Evolutionary conservation across 768 basidiomycete genomes (phyloP).

Genomic region (Tephrocybe sp.): DNA sequence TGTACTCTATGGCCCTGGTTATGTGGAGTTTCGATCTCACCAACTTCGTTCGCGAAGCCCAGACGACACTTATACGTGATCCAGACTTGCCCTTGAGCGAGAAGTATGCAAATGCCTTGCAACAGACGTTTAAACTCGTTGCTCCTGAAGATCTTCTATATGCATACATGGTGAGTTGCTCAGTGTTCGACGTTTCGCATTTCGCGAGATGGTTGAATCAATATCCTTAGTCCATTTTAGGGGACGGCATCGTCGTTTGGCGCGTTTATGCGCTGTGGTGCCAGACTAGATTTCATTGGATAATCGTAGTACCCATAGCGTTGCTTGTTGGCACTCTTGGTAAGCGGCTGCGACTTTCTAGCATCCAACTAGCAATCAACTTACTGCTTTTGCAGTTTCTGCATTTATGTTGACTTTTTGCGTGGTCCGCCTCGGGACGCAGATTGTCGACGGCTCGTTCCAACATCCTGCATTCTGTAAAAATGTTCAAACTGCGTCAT

Average conservation of each 20-base stretch:
- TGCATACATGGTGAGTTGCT: conserved; percentile 8
- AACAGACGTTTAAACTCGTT: conserved; percentile 2
- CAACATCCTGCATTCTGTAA: conserved; percentile 13
- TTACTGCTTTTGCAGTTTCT: not conserved
- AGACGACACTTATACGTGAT: conserved; percentile 7
- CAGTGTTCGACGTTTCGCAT: not conserved
- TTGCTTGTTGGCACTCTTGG: conserved; percentile 8
- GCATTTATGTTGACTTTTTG: conserved; percentile 10
- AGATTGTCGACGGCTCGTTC: conserved; percentile 14
- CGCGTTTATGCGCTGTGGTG: conserved; percentile 13
- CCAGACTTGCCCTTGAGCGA: conserved; percentile 3
- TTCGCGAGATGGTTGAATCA: not conserved
- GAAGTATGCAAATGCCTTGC: conserved; percentile 8
- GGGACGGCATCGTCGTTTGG: conserved; percentile 13
- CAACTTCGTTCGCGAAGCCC: conserved; percentile 6
- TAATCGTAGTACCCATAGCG: not conserved
- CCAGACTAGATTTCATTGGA: not conserved
- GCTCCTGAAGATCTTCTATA: conserved; percentile 4
- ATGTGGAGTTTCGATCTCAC: conserved; percentile 13
- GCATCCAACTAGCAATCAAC: too few species aligned
- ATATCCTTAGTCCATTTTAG: conserved; percentile 5
- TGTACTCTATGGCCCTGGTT: conserved; percentile 12
- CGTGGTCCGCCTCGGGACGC: conserved; percentile 7
- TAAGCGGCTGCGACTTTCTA: not conserved
- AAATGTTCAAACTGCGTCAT: conserved; percentile 8